Evolutionary conservation across 768 basidiomycete species (phyloP), one percentile per base, ranked within the genome.

Genomic region (Wakefieldia striispora): DNA sequence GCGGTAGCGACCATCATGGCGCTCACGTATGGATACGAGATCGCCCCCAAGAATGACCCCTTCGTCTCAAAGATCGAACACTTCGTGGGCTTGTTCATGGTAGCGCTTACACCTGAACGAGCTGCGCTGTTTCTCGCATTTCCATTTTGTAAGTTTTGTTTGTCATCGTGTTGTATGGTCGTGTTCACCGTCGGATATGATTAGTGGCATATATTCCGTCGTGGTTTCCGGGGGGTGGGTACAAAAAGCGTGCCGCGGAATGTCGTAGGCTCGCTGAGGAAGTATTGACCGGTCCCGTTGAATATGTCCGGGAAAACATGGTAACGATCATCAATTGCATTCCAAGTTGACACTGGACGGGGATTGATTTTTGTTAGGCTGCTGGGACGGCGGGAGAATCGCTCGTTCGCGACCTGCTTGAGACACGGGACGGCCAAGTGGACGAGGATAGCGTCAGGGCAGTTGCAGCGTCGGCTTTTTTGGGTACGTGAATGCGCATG

Each of bases 151-250:
- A 46, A 9, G 66, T 63, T 10, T 16, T 3, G 4, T 40, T 12
- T 2, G 14, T 12, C 33, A 5, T 10, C 3, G 1, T 24, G 20
- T 27, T n/a, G 2, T 2, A 11, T 12, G 10, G 6, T 26, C 27
- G 27, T 35, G 10, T 36, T 56, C 10, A 58, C 24, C 0, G 13
- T 35, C 3, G 13, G n/a, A 24, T 0, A 33, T 24, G 40, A n/a
- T n/a, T 12, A 62, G 62, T 64, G 54, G 44, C 48, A 34, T 24
- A 68, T 26, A 52, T 72, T 23, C 71, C 71, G 0, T 56, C 58
- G 2, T 72, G 70, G 70, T 50, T 70, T 31, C 71, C 67, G 0
- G 70, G 71, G 17, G 61, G 67, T 19, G 21, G n/a, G 20, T 69
- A 50, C 54, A 63, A 65, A 33, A 41, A 41, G 33, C 29, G 12